These are phyloP conservation scores for Suillus tomentosus DNA, from an alignment of 768 basidiomycete species.

Conservation along the genomic window DNA sequence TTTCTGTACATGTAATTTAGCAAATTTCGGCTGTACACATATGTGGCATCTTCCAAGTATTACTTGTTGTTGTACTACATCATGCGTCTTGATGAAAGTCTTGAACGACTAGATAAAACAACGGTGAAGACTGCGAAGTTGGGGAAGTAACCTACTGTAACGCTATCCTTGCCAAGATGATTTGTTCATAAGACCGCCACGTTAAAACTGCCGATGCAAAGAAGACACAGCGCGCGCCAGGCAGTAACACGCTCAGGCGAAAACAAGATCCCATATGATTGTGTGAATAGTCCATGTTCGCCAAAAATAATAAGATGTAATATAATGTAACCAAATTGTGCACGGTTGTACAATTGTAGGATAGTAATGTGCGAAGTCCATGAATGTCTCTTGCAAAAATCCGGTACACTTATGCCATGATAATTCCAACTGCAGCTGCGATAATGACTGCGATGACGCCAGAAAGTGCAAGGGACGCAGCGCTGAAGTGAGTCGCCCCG, in stretches of 20 bases:
- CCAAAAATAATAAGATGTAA: constrained; percentile 8
- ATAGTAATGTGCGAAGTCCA: constrained; percentile 7
- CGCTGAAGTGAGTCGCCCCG: constrained; percentile 28
- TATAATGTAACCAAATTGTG: neutral
- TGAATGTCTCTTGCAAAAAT: constrained; percentile 11
- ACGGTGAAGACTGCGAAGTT: neutral
- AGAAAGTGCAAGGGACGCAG: constrained; percentile 24
- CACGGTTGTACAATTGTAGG: neutral
- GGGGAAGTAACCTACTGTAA: neutral
- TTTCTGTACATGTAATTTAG: neutral
- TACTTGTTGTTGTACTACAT: neutral
- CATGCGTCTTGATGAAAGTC: neutral
- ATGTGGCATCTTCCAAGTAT: neutral
- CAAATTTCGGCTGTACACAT: constrained; percentile 4
- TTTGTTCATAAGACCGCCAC: neutral
- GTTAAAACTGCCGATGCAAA: neutral
- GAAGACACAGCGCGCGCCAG: neutral
- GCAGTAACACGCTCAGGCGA: neutral
- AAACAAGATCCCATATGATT: neutral
- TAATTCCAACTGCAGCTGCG: constrained; percentile 23
- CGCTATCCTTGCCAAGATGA: neutral
- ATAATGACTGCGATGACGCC: constrained; percentile 26
- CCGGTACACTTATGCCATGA: constrained; percentile 20
- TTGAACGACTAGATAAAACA: neutral
- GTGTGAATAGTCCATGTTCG: neutral